phyloP scores from a whole-genome alignment of 2,329 filamentous ascomycete genomes.

The Didymosphaeria variabile region DNA sequence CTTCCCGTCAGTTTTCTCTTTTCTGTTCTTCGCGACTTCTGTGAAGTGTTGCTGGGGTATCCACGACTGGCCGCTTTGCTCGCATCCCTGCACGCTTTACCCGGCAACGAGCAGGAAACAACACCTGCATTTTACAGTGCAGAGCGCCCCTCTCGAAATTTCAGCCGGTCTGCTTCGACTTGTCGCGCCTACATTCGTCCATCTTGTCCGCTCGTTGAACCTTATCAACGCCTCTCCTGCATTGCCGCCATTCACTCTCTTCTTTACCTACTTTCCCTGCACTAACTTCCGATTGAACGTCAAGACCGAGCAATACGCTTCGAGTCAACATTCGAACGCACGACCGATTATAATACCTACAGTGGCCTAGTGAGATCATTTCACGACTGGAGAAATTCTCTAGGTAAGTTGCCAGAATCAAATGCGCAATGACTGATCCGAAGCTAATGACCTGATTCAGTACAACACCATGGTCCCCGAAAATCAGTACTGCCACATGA shows the following conservation, averaged over 20 bases:
- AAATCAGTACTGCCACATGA: constrained; percentile 31
- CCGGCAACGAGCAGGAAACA: constrained; percentile 1
- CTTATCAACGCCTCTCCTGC: background rate
- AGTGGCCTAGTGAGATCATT: background rate
- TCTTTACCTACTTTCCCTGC: background rate
- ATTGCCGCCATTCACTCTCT: background rate
- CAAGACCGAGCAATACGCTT: background rate
- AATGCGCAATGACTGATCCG: background rate
- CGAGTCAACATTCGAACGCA: background rate
- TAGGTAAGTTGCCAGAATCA: background rate
- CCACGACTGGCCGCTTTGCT: background rate
- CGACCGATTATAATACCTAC: background rate
- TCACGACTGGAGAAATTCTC: background rate
- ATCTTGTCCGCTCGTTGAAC: background rate
- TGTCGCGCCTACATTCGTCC: background rate
- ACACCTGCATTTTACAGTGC: constrained; percentile 10
- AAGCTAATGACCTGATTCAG: background rate
- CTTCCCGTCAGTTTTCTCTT: background rate
- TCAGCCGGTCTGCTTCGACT: constrained; percentile 8
- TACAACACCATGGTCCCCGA: constrained; percentile 25
- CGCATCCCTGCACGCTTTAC: constrained; percentile 8
- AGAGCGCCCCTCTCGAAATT: constrained; percentile 8
- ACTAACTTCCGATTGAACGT: background rate
- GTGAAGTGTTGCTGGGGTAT: background rate
- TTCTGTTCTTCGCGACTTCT: constrained; percentile 5